phyloP scores from a whole-genome alignment of 805 yeast species.

The Candida wancherniae region DNA sequence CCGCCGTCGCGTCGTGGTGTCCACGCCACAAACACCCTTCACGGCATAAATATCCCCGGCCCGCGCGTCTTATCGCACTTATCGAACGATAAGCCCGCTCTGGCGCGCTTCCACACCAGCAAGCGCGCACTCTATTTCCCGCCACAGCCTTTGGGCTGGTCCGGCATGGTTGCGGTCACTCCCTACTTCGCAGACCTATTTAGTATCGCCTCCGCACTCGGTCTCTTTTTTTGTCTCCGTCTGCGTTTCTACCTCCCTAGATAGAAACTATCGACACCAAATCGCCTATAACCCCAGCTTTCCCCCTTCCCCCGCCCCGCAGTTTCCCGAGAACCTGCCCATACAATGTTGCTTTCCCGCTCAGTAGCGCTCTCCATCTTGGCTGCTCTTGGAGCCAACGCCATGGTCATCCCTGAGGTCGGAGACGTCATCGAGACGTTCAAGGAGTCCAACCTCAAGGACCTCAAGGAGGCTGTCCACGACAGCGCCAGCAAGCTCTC shows the following conservation, averaged over 20 bases:
- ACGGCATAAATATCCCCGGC: too few species aligned
- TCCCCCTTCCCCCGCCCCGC: background rate
- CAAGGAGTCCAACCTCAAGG: slow-evolving; percentile 14
- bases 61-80: too few species aligned
- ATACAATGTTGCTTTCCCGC: slow-evolving; percentile 34
- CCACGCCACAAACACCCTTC: too few species aligned
- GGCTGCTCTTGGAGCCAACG: slow-evolving; percentile 38
- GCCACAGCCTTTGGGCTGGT: too few species aligned
- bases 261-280: too few species aligned
- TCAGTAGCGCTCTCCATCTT: slow-evolving; percentile 41
- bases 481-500: slow-evolving; percentile 6
- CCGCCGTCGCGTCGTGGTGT: too few species aligned
- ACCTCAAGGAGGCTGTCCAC: slow-evolving; percentile 12
- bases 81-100: too few species aligned
- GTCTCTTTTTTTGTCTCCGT: background rate
- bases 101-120: too few species aligned
- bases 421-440: slow-evolving; percentile 38
- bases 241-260: too few species aligned
- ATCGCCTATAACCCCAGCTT: background rate
- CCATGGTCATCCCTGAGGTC: slow-evolving; percentile 58
- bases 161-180: too few species aligned
- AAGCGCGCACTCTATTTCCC: too few species aligned
- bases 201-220: background rate
- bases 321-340: slow-evolving; percentile 1
- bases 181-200: too few species aligned